A percentile compares a stretch with the other conserved stretches of the same genome.
phyloP scores from a whole-genome alignment of 768 basidiomycete species.

The Mycena venus region DNA sequence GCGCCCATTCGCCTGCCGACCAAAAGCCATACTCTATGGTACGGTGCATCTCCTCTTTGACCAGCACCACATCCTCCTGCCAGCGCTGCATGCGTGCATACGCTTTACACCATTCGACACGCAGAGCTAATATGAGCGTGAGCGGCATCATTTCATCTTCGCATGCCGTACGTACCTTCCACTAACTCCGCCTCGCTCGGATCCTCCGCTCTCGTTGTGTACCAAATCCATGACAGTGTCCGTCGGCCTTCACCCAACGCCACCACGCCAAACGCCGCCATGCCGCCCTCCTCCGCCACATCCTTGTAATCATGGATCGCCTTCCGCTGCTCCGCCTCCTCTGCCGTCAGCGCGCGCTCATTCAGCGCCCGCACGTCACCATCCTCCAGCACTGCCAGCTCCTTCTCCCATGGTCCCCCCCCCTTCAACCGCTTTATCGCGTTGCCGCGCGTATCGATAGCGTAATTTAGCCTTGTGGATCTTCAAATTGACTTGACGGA shows the following conservation, averaged over 20 bases:
- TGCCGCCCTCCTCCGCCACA: too few species aligned
- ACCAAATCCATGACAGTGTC: not conserved
- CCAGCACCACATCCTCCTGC: constrained; percentile 14
- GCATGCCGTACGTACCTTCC: not conserved
- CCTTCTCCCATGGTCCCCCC: too few species aligned
- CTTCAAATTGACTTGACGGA: not conserved
- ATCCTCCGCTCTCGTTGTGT: not conserved
- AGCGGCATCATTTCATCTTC: not conserved
- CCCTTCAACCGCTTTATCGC: not conserved
- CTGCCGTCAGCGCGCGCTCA: not conserved
- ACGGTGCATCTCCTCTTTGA: too few species aligned
- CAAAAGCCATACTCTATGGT: too few species aligned
- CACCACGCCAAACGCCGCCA: not conserved
- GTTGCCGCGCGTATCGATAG: constrained; percentile 2
- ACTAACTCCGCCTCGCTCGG: not conserved
- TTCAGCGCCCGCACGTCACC: not conserved
- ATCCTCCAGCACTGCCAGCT: too few species aligned
- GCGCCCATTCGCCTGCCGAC: not conserved
- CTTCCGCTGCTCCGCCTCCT: not conserved
- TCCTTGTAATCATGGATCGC: not conserved
- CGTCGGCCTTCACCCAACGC: not conserved
- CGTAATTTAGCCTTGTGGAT: too few species aligned
- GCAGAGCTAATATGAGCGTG: not conserved
- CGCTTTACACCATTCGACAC: too few species aligned
- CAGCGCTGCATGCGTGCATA: not conserved